Percentiles rank a stretch among this genome's conserved stretches.
phyloP scores from a whole-genome alignment of 225 moss, liverwort and hornwort species.

The Straminergon stramineum region DNA sequence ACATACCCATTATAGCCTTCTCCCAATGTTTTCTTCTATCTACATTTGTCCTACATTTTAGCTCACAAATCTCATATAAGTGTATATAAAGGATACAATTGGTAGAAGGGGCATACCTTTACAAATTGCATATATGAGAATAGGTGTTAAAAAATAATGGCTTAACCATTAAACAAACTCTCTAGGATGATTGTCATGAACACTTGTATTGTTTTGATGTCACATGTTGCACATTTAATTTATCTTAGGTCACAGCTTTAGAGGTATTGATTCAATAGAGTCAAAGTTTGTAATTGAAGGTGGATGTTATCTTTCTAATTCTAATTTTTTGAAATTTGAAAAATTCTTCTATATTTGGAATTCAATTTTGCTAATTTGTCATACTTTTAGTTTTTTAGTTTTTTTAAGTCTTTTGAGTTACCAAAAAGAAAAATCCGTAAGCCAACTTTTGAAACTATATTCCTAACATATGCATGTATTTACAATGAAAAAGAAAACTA shows the following conservation, averaged over 20 bases:
- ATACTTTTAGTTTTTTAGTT: not conserved
- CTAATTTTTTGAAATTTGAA: not conserved
- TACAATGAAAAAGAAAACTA: fast-evolving
- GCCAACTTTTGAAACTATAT: not conserved
- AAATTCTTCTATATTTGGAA: not conserved
- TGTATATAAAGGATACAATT: not conserved
- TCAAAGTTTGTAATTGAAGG: not conserved
- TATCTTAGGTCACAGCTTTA: not conserved
- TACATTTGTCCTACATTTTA: not conserved
- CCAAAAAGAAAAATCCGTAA: not conserved
- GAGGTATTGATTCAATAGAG: not conserved
- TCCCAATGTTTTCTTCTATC: not conserved
- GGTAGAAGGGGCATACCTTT: not conserved
- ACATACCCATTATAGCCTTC: not conserved
- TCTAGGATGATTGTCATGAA: fast-evolving
- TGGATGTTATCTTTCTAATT: not conserved
- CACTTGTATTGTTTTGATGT: not conserved
- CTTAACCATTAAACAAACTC: not conserved
- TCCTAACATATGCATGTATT: not conserved
- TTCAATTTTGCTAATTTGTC: not conserved
- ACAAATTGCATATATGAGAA: fast-evolving
- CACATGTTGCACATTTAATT: not conserved
- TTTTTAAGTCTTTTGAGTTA: not conserved
- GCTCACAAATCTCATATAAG: not conserved
- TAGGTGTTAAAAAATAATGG: not conserved